Evolutionary conservation across 345 rosid species (phyloP).

Genomic region (Eucalyptus urophylla): DNA sequence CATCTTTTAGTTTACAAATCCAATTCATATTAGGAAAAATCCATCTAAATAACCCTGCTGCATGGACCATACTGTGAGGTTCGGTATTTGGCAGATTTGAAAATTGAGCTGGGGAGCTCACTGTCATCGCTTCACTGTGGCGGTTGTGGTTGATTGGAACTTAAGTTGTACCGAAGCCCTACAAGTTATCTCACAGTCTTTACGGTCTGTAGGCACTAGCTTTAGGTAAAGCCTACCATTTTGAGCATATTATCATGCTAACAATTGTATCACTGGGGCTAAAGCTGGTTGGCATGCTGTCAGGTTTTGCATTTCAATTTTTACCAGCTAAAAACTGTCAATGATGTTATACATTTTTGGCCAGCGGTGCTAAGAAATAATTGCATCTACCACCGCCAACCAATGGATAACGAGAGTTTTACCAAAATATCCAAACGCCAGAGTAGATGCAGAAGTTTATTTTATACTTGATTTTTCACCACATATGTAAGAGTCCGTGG

Average conservation of each 20-base stretch:
- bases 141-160: neutral
- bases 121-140: neutral
- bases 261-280: neutral
- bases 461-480: neutral
- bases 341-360: neutral
- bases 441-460: neutral
- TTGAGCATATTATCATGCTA: neutral
- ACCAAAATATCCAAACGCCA: neutral
- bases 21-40: neutral
- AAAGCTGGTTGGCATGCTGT: neutral
- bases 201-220: neutral
- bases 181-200: neutral
- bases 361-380: neutral
- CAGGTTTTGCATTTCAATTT: neutral
- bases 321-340: neutral
- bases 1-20: neutral
- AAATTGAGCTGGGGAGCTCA: neutral
- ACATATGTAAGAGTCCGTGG: neutral
- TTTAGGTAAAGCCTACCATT: neutral
- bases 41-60: neutral
- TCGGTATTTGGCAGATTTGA: neutral
- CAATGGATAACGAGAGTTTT: neutral
- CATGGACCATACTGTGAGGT: neutral
- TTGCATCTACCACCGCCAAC: neutral
- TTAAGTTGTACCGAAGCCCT: neutral